Percentiles rank a stretch among this genome's conserved stretches.
phyloP scores from a whole-genome alignment of 176 grass and related monocot species.

The Tillandsia fasciculata region DNA sequence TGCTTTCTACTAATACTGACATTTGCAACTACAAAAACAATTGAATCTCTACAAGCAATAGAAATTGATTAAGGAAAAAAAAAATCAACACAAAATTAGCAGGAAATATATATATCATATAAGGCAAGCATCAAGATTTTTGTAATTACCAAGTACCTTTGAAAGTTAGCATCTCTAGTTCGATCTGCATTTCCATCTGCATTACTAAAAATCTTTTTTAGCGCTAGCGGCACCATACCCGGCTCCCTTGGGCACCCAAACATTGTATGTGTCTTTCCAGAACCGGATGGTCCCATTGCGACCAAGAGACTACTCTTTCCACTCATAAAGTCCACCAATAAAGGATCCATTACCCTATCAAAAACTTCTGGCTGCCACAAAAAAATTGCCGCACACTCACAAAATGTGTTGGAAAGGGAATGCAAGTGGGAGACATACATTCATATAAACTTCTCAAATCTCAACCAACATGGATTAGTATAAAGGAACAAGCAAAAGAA shows the following conservation, averaged over 20 bases:
- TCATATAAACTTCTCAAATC: no score
- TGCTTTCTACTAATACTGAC: no score
- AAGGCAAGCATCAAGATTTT: background rate
- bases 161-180: constrained; percentile 12
- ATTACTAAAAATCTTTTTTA: constrained; percentile 40
- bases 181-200: constrained; percentile 6
- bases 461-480: no score
- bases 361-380: constrained; percentile 53
- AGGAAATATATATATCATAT: background rate
- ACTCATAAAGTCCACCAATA: constrained; percentile 62
- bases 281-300: constrained; percentile 73
- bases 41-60: no score
- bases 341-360: constrained; percentile 51
- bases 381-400: constrained; percentile 6
- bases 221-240: constrained; percentile 48
- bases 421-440: background rate
- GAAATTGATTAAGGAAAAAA: background rate
- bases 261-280: constrained; percentile 85
- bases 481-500: no score
- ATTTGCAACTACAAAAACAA: no score
- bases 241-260: constrained; percentile 57
- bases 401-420: background rate
- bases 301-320: constrained; percentile 65
- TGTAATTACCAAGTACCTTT: constrained; percentile 18
- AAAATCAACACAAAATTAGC: background rate